A percentile compares a stretch with the other conserved stretches of the same genome.
Evolutionary conservation across 495 filamentous ascomycete genomes (phyloP).

Genomic region (Penicillium canariense): DNA sequence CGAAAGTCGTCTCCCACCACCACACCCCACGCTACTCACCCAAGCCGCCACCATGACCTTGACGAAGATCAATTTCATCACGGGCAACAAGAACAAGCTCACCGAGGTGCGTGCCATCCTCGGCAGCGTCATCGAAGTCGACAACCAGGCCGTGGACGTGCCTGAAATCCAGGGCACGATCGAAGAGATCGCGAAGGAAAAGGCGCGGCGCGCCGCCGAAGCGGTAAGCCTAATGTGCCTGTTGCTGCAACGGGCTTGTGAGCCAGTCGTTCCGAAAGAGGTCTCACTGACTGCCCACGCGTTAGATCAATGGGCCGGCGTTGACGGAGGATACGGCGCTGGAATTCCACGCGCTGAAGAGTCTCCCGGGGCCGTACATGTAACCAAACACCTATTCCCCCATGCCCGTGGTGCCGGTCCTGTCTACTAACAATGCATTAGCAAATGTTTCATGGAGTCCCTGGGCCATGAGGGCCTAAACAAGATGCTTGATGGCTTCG

Average conservation of each 20-base stretch:
- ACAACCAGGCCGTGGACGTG: conserved; percentile 72
- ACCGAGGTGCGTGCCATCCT: conserved; percentile 84
- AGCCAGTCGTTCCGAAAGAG: background rate
- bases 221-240: conserved; percentile 26
- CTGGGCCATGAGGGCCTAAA: conserved; percentile 84
- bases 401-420: too few species aligned
- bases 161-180: conserved; percentile 89
- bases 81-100: conserved; percentile 92
- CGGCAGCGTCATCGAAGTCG: conserved; percentile 65
- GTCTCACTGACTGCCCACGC: background rate
- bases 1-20: conserved; percentile 1
- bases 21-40: background rate
- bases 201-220: conserved; percentile 69
- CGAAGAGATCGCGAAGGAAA: conserved; percentile 85
- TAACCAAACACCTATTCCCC: conserved; percentile 38
- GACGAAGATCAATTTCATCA: conserved; percentile 82
- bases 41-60: conserved; percentile 23
- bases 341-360: conserved; percentile 84
- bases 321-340: conserved; percentile 95
- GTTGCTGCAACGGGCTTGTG: too few species aligned
- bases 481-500: conserved; percentile 84
- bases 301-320: conserved; percentile 77
- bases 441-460: conserved; percentile 88
- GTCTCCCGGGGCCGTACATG: conserved; percentile 97
- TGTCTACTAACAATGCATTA: conserved; percentile 38